phyloP scores from a whole-genome alignment of 306 rosid species.

The Malus domestica region ASM211411v1 NC_041800.1:31853233-31853732 shows the following conservation, averaged over 20 bases:
- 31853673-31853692: slow-evolving; percentile 1
- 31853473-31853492: slow-evolving; percentile 89
- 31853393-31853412: slow-evolving; percentile 28
- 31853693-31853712: neutral
- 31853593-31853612: slow-evolving; percentile 14
- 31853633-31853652: slow-evolving; percentile 20
- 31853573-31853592: slow-evolving; percentile 18
- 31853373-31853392: slow-evolving; percentile 39
- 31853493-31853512: slow-evolving; percentile 83
- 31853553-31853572: slow-evolving; percentile 11
- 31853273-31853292: slow-evolving; percentile 54
- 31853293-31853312: slow-evolving; percentile 70
- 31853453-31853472: slow-evolving; percentile 95
- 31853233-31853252: slow-evolving; percentile 52
- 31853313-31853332: slow-evolving; percentile 39
- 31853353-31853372: slow-evolving; percentile 45
- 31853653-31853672: slow-evolving; percentile 6
- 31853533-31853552: slow-evolving; percentile 53
- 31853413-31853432: slow-evolving; percentile 46
- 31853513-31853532: slow-evolving; percentile 75
- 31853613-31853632: neutral
- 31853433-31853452: slow-evolving; percentile 53
- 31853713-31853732: neutral
- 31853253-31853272: slow-evolving; percentile 55
- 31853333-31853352: slow-evolving; percentile 40